Evolutionary conservation across 805 yeast species (phyloP).

Genomic region (Myxozyma mucilagina): DNA sequence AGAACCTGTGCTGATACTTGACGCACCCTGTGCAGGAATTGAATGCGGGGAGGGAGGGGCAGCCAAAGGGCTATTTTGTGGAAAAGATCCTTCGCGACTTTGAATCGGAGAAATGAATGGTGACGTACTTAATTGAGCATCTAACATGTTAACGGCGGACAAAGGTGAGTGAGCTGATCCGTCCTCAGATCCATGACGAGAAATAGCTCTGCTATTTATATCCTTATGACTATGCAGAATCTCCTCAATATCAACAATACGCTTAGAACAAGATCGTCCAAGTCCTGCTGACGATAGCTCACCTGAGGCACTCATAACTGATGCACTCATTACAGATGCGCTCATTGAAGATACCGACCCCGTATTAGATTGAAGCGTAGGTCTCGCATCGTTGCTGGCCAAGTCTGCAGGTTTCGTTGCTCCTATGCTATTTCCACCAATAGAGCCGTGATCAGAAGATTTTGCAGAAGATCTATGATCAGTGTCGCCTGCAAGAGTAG

Average conservation of each 20-base stretch:
- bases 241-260: slow-evolving; percentile 14
- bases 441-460: slow-evolving; percentile 1
- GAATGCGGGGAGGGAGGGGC: background rate
- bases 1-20: background rate
- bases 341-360: slow-evolving; percentile 14
- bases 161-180: slow-evolving; percentile 2
- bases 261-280: too few species aligned
- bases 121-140: background rate
- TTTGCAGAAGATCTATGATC: background rate
- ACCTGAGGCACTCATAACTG: too few species aligned
- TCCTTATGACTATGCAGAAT: slow-evolving; percentile 24
- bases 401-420: background rate
- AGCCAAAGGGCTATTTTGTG: background rate
- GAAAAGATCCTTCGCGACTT: background rate
- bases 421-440: background rate
- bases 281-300: too few species aligned
- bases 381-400: background rate
- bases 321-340: too few species aligned
- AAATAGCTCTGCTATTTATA: slow-evolving; percentile 16
- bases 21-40: background rate
- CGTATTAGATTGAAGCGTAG: background rate
- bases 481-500: background rate
- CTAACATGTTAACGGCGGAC: background rate
- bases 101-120: background rate
- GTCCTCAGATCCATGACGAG: slow-evolving; percentile 21